Evolutionary conservation across 352 stramenopile genomes (phyloP).

Genomic region (Globisporangium paddicum): DNA sequence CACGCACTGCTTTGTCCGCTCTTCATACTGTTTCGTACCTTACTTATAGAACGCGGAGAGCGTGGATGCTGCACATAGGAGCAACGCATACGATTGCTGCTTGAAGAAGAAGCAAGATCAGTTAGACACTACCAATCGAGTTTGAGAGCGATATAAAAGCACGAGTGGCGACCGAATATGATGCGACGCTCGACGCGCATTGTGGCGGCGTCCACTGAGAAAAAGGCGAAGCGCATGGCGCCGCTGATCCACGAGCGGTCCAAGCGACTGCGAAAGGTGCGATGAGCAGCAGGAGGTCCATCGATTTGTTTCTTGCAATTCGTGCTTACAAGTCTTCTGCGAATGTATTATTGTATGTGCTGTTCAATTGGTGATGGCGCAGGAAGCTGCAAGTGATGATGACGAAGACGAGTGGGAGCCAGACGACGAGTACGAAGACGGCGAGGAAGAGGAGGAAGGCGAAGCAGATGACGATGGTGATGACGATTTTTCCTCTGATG

Average conservation of each 20-base stretch:
- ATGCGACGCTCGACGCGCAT: constrained; percentile 72
- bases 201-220: constrained; percentile 34
- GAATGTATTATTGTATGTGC: no score
- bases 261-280: constrained; percentile 24
- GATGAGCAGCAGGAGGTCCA: neutral
- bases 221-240: constrained; percentile 52
- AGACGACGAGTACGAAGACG: constrained; percentile 28
- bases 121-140: no score
- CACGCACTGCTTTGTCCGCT: neutral
- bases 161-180: neutral
- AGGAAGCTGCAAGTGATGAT: constrained; percentile 18
- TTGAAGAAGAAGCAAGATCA: neutral
- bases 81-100: neutral
- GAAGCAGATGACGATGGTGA: constrained; percentile 19
- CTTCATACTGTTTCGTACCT: neutral
- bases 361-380: neutral
- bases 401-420: constrained; percentile 41
- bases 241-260: constrained; percentile 38
- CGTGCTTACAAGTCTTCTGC: neutral
- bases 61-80: neutral
- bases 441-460: constrained; percentile 23
- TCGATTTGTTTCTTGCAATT: neutral
- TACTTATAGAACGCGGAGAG: neutral
- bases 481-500: constrained; percentile 30
- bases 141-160: neutral